Conservation (phyloP, 192 early-diverging fungal genomes). For the Podila clonocystis region DNA sequence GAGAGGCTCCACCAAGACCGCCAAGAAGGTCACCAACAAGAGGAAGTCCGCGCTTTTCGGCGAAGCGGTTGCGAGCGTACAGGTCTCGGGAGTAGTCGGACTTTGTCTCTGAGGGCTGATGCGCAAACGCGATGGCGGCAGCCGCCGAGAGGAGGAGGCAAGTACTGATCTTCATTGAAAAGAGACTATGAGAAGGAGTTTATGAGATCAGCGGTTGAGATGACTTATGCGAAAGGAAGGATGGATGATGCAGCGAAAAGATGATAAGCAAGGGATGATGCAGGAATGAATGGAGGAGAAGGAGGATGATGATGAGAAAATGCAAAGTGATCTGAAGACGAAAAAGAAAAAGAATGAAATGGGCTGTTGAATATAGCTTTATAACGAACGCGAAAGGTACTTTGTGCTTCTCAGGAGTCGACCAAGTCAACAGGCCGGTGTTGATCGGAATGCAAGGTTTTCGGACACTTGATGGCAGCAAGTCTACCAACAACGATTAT, state of each 20-base stretch:
- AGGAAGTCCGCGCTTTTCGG: neutral
- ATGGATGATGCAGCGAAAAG: neutral
- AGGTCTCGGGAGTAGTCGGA: neutral
- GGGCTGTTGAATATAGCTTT: too few relatives aligned
- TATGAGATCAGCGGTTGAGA: neutral
- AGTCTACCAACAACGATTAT: too few relatives aligned
- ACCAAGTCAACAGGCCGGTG: too few relatives aligned
- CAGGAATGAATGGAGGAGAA: neutral
- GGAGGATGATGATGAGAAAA: neutral
- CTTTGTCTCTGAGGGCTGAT: neutral
- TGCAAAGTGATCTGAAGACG: neutral
- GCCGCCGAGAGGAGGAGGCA: neutral
- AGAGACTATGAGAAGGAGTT: too few relatives aligned
- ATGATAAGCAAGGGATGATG: neutral
- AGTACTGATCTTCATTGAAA: neutral
- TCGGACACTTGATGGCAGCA: too few relatives aligned
- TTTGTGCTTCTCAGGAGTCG: too few relatives aligned
- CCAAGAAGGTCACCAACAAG: neutral
- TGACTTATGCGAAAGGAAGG: neutral
- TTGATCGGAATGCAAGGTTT: too few relatives aligned
- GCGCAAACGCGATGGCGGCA: slow-evolving; percentile 1
- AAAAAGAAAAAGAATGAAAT: neutral
- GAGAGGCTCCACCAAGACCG: neutral
- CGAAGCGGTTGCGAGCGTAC: slow-evolving; percentile 6
- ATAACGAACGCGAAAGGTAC: too few relatives aligned